Evolutionary conservation across 768 basidiomycete genomes (phyloP).

Genomic region (Ramaria rubella): DNA sequence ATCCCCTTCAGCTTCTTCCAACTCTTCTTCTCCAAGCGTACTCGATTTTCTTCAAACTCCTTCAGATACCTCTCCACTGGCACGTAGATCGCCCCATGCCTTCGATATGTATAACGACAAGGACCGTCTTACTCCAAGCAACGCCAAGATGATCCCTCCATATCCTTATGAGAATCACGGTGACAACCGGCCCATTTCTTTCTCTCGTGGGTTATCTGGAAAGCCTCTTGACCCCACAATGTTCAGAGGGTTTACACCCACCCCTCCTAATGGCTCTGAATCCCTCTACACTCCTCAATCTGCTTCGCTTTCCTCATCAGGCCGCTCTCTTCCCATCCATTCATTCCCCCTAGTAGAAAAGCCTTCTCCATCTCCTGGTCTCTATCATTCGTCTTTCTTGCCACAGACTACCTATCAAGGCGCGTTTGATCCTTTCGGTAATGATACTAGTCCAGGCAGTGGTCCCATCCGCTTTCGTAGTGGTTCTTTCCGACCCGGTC

Average conservation of each 20-base stretch:
- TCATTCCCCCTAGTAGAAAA: background rate
- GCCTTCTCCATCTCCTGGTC: background rate
- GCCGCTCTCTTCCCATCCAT: background rate
- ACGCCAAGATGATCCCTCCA: background rate
- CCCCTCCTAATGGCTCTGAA: conserved; percentile 1
- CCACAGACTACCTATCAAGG: conserved; percentile 1
- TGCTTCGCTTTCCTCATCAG: conserved; percentile 5
- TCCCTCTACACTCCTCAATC: background rate
- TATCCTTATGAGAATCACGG: conserved; percentile 3
- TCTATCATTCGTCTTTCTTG: conserved; percentile 3
- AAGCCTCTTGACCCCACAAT: conserved; percentile 1
- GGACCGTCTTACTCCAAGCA: conserved; percentile 1
- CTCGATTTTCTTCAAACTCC: conserved; percentile 50
- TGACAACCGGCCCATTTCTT: background rate
- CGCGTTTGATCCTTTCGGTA: conserved; percentile 7
- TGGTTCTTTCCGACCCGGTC: background rate
- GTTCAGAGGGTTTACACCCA: background rate
- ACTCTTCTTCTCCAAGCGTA: conserved; percentile 8
- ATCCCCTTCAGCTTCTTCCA: conserved; percentile 13
- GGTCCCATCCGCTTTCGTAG: background rate
- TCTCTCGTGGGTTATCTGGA: background rate
- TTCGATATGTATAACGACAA: background rate
- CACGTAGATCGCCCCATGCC: conserved; percentile 1
- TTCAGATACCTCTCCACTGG: conserved; percentile 57
- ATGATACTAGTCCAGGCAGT: background rate